phyloP scores from a whole-genome alignment of 805 yeast genomes.

The Lachancea sp. region DNA sequence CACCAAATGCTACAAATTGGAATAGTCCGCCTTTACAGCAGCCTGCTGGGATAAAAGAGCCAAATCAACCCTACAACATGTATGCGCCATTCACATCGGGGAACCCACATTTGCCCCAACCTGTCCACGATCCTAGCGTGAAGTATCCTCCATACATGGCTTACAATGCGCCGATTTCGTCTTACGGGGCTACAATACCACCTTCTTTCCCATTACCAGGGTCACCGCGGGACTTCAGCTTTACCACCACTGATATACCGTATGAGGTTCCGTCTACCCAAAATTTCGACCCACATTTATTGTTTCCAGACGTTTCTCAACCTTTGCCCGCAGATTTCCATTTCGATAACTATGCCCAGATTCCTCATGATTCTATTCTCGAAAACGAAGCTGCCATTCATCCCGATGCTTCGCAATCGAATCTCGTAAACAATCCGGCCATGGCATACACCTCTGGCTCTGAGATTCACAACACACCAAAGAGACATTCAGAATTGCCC shows the following conservation, averaged over 20 bases:
- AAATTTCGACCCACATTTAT: slow-evolving; percentile 5
- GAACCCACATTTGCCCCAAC: too few relatives aligned
- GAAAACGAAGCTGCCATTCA: neutral
- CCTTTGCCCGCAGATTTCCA: slow-evolving; percentile 8
- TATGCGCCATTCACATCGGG: neutral
- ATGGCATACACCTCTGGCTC: neutral
- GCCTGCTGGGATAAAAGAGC: neutral
- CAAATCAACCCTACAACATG: neutral
- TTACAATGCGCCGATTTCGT: neutral
- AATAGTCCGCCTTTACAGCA: slow-evolving; percentile 1
- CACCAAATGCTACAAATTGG: neutral
- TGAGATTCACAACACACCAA: neutral
- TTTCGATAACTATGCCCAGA: neutral
- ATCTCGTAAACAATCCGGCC: neutral
- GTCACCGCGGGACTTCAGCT: slow-evolving; percentile 1
- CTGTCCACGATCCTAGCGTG: neutral
- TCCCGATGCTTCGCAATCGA: neutral
- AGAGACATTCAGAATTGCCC: neutral
- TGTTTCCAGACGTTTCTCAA: slow-evolving; percentile 7
- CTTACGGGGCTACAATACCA: neutral
- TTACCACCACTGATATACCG: slow-evolving; percentile 4
- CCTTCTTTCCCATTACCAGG: neutral
- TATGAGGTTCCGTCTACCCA: neutral
- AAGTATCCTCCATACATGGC: neutral
- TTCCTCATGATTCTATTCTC: neutral